Conservation (phyloP, 768 basidiomycete genomes). For the Termitomyces sp. region DNA sequence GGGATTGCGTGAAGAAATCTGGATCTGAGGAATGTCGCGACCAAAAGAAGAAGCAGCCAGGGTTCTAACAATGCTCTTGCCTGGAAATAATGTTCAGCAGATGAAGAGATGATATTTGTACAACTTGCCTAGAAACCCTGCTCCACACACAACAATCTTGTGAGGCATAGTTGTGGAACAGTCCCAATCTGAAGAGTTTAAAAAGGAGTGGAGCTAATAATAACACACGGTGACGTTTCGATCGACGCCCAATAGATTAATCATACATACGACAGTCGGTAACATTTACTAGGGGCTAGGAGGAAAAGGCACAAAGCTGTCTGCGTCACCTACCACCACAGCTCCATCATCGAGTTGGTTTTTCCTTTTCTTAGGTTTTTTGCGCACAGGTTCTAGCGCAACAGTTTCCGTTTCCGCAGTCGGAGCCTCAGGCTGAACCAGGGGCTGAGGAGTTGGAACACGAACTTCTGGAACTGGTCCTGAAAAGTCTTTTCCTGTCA, state of each 20-base stretch:
- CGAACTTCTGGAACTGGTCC: conserved; percentile 72
- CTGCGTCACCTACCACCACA: conserved; percentile 32
- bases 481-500: conserved; percentile 85
- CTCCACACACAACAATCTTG: conserved; percentile 48
- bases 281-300: conserved; percentile 10
- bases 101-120: neutral
- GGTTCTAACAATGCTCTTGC: conserved; percentile 45
- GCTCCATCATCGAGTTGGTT: conserved; percentile 23
- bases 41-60: conserved; percentile 30
- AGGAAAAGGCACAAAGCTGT: conserved; percentile 21
- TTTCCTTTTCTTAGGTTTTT: conserved; percentile 21
- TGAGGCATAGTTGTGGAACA: conserved; percentile 1
- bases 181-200: neutral
- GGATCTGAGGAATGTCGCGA: conserved; percentile 32
- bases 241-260: neutral
- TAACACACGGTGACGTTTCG: neutral
- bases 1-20: conserved; percentile 59
- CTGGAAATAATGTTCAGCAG: conserved; percentile 15
- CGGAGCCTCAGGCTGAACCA: conserved; percentile 13
- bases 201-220: neutral
- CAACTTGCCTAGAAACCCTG: conserved; percentile 54
- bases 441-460: conserved; percentile 28
- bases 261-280: neutral
- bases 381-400: conserved; percentile 7
- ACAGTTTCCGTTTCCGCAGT: conserved; percentile 12